Base-by-base conservation (phyloP, 176 grass and related monocot genomes). In the Cymbopogon citratus region DNA sequence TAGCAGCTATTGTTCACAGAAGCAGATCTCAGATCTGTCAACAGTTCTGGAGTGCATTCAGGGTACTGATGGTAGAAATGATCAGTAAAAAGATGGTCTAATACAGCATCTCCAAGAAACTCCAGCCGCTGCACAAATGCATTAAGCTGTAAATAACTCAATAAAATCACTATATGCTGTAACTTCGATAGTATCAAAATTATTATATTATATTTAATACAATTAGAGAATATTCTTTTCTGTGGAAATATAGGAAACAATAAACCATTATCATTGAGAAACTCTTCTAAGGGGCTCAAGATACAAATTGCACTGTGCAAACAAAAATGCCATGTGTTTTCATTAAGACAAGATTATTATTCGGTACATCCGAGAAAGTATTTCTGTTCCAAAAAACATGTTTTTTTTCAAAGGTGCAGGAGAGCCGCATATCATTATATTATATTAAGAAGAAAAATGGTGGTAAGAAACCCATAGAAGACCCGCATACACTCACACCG, bases 1-100 rank as follows among this genome's bases (percentile, higher is more conserved):
- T 97, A 93, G 73, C 88, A 93, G 76, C 66, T 79, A 69, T 97
- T 93, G 84, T 91, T 97, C 56, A 91, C 88, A 3, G 91, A 93
- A 68, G 89, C 84, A 59, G 94, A 97, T 84, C 91, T 93, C 70
- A 97, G 76, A 76, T 93, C 85, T 63, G 94, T 93, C 75, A 97
- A 85, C 66, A 91, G 61, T 76, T 40, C 81, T 74, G 94, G 94
- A 69, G 91, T 93, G 69, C 88, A 73, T 86, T 84, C 78, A 82
- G 86, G 86, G 63, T 97, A 97, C 57, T 87, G 71, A 6, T 69
- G 51, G 57, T 87, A 97, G 40, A 86, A 85, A 85, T 93, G 83
- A 59, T 87, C 12, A 71, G 94, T 93, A 76, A 93, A 85, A 43
- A 90, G 80, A 74, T 93, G 69, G 62, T 97, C 94, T 34, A 97